These are phyloP conservation scores for Corylus heterophylla DNA, from an alignment of 306 rosid genomes.

Conservation along the genomic window DNA sequence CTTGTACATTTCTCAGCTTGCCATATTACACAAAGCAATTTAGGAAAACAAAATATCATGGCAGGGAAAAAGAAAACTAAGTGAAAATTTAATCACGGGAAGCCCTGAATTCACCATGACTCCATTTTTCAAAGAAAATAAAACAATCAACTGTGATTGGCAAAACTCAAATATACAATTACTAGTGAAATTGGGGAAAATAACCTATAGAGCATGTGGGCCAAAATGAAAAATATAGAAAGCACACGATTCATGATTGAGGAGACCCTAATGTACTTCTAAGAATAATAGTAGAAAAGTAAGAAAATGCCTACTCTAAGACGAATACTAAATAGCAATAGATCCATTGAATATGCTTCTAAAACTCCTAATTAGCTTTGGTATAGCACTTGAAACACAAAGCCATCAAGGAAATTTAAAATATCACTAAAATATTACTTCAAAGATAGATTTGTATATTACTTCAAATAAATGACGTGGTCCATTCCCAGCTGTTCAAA, in stretches of 20 bases:
- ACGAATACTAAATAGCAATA: neutral
- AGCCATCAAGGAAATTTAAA: neutral
- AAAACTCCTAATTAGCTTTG: neutral
- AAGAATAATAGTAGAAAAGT: neutral
- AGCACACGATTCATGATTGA: too few species aligned
- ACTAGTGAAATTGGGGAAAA: neutral
- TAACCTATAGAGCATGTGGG: too few species aligned
- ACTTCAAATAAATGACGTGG: too few species aligned
- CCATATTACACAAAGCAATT: neutral
- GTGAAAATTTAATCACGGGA: too few species aligned
- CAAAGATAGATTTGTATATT: neutral
- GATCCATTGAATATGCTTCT: neutral
- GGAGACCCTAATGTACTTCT: neutral
- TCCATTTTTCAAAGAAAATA: too few species aligned
- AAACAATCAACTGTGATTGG: too few species aligned
- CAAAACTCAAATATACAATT: too few species aligned
- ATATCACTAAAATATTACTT: neutral
- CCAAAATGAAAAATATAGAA: too few species aligned
- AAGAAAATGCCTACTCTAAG: neutral
- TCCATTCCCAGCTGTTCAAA: neutral
- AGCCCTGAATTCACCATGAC: too few species aligned
- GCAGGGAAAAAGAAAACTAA: neutral
- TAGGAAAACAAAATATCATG: neutral
- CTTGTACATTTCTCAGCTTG: constrained; percentile 54
- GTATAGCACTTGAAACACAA: neutral